Evolutionary conservation across 768 basidiomycete species (phyloP).

Genomic region (Boletus insuetus): DNA sequence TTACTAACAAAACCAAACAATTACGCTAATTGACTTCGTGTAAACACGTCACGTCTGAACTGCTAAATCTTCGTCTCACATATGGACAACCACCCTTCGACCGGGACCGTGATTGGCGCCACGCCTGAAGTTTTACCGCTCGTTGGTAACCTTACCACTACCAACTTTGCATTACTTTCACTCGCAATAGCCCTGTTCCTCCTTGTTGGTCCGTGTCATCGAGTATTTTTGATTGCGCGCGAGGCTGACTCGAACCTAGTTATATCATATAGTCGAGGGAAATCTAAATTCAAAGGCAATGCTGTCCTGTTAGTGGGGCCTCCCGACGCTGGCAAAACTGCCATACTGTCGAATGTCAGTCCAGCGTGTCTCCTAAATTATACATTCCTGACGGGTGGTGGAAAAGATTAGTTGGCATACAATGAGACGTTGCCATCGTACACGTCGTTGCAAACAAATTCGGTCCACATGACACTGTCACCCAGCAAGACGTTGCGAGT

Average conservation of each 20-base stretch:
- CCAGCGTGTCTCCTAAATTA: neutral
- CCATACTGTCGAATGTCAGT: slow-evolving; percentile 69
- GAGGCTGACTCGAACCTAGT: slow-evolving; percentile 38
- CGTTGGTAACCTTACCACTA: slow-evolving; percentile 37
- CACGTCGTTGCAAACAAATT: slow-evolving; percentile 75
- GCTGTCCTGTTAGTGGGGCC: slow-evolving; percentile 74
- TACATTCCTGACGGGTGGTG: slow-evolving; percentile 6
- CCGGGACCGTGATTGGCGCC: slow-evolving; percentile 4
- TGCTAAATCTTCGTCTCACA: neutral
- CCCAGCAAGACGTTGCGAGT: slow-evolving; percentile 48
- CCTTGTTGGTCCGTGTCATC: slow-evolving; percentile 39
- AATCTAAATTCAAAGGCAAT: slow-evolving; percentile 48
- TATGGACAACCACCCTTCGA: slow-evolving; percentile 13
- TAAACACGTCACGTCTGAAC: neutral
- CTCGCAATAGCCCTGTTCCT: slow-evolving; percentile 42
- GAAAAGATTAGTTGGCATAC: slow-evolving; percentile 55
- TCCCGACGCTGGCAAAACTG: slow-evolving; percentile 78
- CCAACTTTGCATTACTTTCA: slow-evolving; percentile 41
- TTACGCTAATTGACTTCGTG: neutral
- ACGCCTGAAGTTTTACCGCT: slow-evolving; percentile 38
- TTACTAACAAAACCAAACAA: slow-evolving; percentile 25
- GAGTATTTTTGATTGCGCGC: neutral
- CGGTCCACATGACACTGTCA: slow-evolving; percentile 44
- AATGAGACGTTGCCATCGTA: slow-evolving; percentile 63
- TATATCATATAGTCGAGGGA: slow-evolving; percentile 41